Conservation (phyloP, 2,329 filamentous ascomycete species). For the Pseudogymnoascus pannorum region DNA sequence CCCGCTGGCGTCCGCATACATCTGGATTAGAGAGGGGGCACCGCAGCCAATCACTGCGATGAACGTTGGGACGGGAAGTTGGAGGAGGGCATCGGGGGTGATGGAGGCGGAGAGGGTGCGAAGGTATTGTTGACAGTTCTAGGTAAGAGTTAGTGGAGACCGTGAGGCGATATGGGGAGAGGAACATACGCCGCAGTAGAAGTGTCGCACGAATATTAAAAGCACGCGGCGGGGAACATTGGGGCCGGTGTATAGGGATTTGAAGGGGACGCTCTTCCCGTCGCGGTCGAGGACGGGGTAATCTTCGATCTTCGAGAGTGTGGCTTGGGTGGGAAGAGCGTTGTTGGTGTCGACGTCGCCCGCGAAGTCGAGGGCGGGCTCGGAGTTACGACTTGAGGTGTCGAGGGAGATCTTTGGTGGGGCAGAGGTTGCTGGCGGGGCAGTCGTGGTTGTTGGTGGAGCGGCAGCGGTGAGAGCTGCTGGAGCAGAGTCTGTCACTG, state of each 20-base stretch:
- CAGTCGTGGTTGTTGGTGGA: background rate
- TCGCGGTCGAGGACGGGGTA: slow-evolving; percentile 26
- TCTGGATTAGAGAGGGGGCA: slow-evolving; percentile 44
- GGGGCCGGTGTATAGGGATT: slow-evolving; percentile 28
- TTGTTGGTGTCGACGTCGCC: slow-evolving; percentile 50
- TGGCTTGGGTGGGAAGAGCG: slow-evolving; percentile 43
- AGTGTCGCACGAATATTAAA: slow-evolving; percentile 32
- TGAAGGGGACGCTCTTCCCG: slow-evolving; percentile 27
- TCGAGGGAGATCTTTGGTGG: slow-evolving; percentile 2
- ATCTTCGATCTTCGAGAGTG: slow-evolving; percentile 43
- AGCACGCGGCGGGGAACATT: slow-evolving; percentile 27
- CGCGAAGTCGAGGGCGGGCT: slow-evolving; percentile 42
- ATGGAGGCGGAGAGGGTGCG: slow-evolving; percentile 25
- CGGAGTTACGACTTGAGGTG: background rate
- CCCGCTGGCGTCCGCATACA: slow-evolving; percentile 40
- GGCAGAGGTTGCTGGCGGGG: background rate
- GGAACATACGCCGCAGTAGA: slow-evolving; percentile 30
- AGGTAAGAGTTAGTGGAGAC: background rate
- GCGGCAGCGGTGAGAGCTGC: background rate
- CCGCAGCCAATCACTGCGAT: slow-evolving; percentile 51
- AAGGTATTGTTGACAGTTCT: slow-evolving; percentile 32
- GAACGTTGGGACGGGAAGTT: slow-evolving; percentile 26
- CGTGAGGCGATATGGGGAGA: background rate
- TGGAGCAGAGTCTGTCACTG: background rate
- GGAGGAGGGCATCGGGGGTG: slow-evolving; percentile 24